Evolutionary conservation across 768 basidiomycete genomes (phyloP), one percentile per base, ranked within the genome.

Genomic region (Phanerochaete carnosa): DNA sequence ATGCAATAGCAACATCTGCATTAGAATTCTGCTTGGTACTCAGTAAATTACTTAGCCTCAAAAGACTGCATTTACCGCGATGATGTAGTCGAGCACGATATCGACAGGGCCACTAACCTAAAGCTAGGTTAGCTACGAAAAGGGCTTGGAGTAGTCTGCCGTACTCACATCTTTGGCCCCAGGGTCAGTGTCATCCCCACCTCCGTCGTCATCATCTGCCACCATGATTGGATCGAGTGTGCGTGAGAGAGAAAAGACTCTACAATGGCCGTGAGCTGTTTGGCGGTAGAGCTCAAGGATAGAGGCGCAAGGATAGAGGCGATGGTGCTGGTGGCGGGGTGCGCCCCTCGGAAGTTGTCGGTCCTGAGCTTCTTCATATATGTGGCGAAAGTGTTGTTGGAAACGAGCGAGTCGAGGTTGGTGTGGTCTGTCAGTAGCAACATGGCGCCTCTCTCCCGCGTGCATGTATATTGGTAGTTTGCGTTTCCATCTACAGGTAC

Each of bases 1-100:
- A 52, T 0, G 64, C 68, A 12, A 69, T 57, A 1, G 68, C 68
- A 28, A 57, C 52, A 3, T 64, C 53, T 1, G 57, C 63, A 15
- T 60, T 28, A 3, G 64, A 62, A 45, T 35, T 50, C 55, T 45
- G 15, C 56, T 50, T 45, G 50, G 11, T 8, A 3, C 6, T 23
- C 0, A 45, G 33, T 6, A 15, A 47, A n/a, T 8, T 8, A 19
- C 19, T n/a, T 3, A 25, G 5, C 2, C 6, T 30, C 3, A 26
- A 12, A 35, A 7, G 13, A 59, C n/a, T 11, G 9, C 8, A 52
- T 60, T 32, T 1, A 62, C 64, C n/a, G 58, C 26, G 19, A 69
- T 45, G 16, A 69, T 65, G 33, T 69, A 69, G 49, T 69, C 63
- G 0, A 69, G 60, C 1, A 67, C 23, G 37, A 33, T 49, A 25